Conservation (phyloP, 352 stramenopile genomes). For the Globisporangium barbulae region DNA sequence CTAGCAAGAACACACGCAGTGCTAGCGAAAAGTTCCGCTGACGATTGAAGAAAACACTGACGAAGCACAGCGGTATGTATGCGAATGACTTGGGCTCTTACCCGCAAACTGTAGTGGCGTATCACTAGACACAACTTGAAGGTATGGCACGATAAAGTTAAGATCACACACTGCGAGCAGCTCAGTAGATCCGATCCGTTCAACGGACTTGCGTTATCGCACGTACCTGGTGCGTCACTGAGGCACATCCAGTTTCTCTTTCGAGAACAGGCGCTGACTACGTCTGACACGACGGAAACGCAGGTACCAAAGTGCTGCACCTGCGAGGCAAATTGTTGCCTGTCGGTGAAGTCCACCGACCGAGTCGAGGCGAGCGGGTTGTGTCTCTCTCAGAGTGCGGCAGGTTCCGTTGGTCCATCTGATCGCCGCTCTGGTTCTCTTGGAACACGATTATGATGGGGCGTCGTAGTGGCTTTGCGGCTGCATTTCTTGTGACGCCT, state of each 20-base stretch:
- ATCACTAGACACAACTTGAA: too few relatives aligned
- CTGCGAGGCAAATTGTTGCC: not conserved
- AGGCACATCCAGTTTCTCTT: not conserved
- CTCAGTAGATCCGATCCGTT: not conserved
- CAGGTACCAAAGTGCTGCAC: not conserved
- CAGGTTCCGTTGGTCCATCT: not conserved
- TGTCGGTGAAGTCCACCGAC: not conserved
- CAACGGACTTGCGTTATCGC: not conserved
- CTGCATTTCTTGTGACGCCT: not conserved
- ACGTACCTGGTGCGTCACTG: not conserved
- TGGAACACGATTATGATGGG: not conserved
- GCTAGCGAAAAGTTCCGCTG: not conserved
- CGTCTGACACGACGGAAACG: not conserved
- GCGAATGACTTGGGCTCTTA: too few relatives aligned
- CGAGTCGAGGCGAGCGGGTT: not conserved
- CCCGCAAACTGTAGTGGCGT: too few relatives aligned
- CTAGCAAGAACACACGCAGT: not conserved
- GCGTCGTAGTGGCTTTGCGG: not conserved
- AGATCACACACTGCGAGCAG: not conserved
- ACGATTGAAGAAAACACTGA: not conserved
- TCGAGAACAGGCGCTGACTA: not conserved
- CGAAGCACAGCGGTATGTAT: too few relatives aligned
- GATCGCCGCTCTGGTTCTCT: not conserved
- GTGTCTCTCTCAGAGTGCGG: not conserved
- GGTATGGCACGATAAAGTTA: too few relatives aligned